Conservation (phyloP, 2,329 filamentous ascomycete species). For the Mollisia scopiformis region DNA sequence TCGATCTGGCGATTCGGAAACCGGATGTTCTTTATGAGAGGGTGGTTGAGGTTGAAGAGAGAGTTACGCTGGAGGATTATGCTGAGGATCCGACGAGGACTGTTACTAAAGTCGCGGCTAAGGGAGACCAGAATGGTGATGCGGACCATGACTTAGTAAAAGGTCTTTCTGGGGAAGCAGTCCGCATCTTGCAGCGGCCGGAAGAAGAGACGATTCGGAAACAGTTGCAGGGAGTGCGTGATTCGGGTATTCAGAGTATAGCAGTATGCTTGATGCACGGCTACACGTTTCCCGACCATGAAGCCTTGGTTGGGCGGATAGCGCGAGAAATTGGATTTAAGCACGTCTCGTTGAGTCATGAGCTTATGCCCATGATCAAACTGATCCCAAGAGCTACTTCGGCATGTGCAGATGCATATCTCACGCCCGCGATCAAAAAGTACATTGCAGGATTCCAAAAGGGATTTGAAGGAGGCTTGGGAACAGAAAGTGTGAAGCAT, state of each 20-base stretch:
- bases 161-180: constrained; percentile 74
- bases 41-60: constrained; percentile 88
- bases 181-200: constrained; percentile 69
- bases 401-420: constrained; percentile 74
- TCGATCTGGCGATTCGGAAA: constrained; percentile 84
- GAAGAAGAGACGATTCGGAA: constrained; percentile 56
- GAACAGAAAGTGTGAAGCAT: constrained; percentile 72
- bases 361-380: constrained; percentile 82
- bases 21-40: constrained; percentile 84
- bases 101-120: constrained; percentile 55
- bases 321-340: constrained; percentile 81
- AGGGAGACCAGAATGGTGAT: constrained; percentile 50
- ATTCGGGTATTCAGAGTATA: constrained; percentile 75
- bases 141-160: constrained; percentile 62
- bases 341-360: constrained; percentile 80
- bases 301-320: constrained; percentile 74
- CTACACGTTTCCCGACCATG: constrained; percentile 88
- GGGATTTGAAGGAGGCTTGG: constrained; percentile 81
- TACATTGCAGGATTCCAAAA: constrained; percentile 77
- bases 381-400: constrained; percentile 70
- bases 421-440: constrained; percentile 71
- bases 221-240: constrained; percentile 68
- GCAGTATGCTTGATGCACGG: constrained; percentile 92
- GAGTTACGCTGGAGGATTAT: constrained; percentile 90
- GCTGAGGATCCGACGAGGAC: constrained; percentile 79